Conservation (phyloP, 2,329 filamentous ascomycete genomes). For the Sclerotinia borealis region DNA sequence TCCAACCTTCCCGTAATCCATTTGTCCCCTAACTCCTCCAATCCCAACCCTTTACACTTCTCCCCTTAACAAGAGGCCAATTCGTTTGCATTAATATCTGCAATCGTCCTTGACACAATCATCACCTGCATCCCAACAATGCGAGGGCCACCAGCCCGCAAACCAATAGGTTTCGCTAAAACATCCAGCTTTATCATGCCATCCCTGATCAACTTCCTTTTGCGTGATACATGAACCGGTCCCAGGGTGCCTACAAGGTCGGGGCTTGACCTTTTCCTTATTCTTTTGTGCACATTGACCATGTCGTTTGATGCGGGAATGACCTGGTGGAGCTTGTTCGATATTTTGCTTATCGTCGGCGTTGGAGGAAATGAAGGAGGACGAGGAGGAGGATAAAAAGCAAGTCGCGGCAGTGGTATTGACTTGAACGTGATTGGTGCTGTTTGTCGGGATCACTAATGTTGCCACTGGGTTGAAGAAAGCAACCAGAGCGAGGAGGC, state of each 20-base stretch:
- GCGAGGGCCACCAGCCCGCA: too few relatives aligned
- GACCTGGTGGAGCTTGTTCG: too few relatives aligned
- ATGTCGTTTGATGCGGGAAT: not conserved
- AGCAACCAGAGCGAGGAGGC: not conserved
- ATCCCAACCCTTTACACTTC: too few relatives aligned
- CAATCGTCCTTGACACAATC: not conserved
- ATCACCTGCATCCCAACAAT: not conserved
- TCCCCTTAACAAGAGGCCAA: too few relatives aligned
- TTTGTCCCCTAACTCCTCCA: too few relatives aligned
- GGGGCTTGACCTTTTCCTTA: not conserved
- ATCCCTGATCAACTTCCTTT: constrained; percentile 3
- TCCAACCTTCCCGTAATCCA: too few relatives aligned
- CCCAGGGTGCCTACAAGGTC: not conserved
- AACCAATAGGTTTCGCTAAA: not conserved
- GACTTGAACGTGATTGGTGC: not conserved
- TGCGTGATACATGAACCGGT: not conserved
- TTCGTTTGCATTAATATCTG: too few relatives aligned
- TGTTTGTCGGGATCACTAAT: not conserved
- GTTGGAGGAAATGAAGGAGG: not conserved
- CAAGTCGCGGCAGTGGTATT: not conserved
- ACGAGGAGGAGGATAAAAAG: not conserved
- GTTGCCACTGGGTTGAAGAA: not conserved
- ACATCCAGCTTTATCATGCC: not conserved
- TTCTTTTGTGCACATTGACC: not conserved
- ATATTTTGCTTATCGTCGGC: too few relatives aligned